Evolutionary conservation across 2,329 filamentous ascomycete species (phyloP).

Genomic region (Fusarium liriodendri): DNA sequence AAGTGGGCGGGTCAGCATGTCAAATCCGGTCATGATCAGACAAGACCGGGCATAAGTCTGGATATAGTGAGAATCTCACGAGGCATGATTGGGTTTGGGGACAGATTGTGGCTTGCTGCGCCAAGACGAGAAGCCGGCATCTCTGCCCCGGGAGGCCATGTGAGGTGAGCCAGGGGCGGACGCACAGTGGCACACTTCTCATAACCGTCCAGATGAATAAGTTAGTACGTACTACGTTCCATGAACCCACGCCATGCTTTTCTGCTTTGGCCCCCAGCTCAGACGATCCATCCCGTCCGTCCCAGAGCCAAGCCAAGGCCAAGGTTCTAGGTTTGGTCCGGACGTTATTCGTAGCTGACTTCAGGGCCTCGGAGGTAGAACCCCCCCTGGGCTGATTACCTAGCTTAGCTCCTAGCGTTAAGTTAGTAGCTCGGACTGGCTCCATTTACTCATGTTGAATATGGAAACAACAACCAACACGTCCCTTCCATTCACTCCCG

Average conservation of each 20-base stretch:
- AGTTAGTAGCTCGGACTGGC: not conserved
- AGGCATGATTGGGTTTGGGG: not conserved
- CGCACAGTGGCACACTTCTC: not conserved
- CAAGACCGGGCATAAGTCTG: constrained; percentile 2
- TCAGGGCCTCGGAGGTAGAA: not conserved
- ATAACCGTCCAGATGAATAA: not conserved
- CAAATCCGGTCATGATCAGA: not conserved
- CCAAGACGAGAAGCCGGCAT: not conserved
- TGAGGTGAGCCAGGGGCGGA: not conserved
- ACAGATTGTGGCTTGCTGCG: not conserved
- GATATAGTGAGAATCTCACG: not conserved
- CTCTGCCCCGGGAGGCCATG: not conserved
- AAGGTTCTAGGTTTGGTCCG: not conserved
- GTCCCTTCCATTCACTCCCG: not conserved
- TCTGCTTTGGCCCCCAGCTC: not conserved
- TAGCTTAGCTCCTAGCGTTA: not conserved
- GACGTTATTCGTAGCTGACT: not conserved
- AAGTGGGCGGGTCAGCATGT: not conserved
- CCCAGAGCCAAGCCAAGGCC: not conserved
- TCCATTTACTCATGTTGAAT: not conserved
- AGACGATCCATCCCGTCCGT: not conserved
- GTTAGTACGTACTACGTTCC: not conserved
- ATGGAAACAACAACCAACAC: not conserved
- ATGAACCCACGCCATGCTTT: not conserved
- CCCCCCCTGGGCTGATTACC: not conserved